Conservation (phyloP, 2,329 filamentous ascomycete species). For the Onygenales sp. region DNA sequence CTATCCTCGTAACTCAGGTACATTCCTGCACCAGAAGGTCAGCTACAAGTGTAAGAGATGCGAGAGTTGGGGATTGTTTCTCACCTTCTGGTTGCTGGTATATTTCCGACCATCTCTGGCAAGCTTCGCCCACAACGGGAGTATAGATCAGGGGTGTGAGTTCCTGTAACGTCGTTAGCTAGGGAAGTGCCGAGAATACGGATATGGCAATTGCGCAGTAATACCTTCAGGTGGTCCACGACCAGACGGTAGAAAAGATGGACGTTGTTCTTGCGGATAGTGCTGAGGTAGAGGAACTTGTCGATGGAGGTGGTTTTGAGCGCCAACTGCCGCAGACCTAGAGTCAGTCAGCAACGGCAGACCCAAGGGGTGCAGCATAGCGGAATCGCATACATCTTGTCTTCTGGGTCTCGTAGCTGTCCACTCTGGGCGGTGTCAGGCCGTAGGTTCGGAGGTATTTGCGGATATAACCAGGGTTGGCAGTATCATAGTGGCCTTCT, state of each 20-base stretch:
- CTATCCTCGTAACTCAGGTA: constrained; percentile 95
- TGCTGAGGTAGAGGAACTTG: constrained; percentile 42
- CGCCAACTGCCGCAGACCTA: constrained; percentile 37
- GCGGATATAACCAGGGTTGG: constrained; percentile 40
- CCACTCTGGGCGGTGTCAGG: constrained; percentile 39
- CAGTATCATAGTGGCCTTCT: constrained; percentile 39
- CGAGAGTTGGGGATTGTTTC: constrained; percentile 6
- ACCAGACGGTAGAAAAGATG: constrained; percentile 44
- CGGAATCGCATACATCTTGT: constrained; percentile 30
- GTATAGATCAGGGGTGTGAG: constrained; percentile 43
- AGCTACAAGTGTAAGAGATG: background rate
- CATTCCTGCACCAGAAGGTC: constrained; percentile 42
- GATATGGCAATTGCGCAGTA: constrained; percentile 1
- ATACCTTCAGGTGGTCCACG: constrained; percentile 37
- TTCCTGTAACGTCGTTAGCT: constrained; percentile 24
- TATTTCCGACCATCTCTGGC: constrained; percentile 88
- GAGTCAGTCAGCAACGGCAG: background rate
- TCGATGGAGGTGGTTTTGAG: constrained; percentile 39
- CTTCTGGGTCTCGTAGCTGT: constrained; percentile 41
- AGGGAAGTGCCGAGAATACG: background rate
- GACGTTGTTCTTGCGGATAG: constrained; percentile 42
- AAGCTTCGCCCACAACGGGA: constrained; percentile 73
- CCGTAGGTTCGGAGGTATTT: constrained; percentile 44
- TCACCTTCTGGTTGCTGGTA: constrained; percentile 85
- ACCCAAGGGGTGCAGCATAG: background rate